Percentiles rank a stretch among this genome's conserved stretches.
Evolutionary conservation across 2,329 filamentous ascomycete species (phyloP).

Genomic region (Grosmannia penicillata): DNA sequence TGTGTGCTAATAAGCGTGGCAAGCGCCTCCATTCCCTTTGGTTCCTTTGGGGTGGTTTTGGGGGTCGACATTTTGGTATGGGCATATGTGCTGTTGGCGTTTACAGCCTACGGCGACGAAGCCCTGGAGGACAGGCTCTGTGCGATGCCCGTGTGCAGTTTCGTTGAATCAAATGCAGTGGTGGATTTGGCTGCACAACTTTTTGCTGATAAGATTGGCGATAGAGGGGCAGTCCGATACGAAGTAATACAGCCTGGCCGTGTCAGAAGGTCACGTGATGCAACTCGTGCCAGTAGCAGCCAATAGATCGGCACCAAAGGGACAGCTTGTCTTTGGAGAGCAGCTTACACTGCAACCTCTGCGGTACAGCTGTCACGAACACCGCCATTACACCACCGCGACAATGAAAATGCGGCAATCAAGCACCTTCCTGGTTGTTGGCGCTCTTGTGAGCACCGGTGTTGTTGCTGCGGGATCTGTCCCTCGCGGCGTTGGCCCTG

Average conservation of each 20-base stretch:
- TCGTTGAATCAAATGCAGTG: no score
- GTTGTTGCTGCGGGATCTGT: constrained; percentile 47
- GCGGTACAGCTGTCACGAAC: not conserved
- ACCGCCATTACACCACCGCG: constrained; percentile 4
- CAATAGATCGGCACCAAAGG: constrained; percentile 6
- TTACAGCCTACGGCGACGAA: no score
- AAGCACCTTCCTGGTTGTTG: constrained; percentile 32
- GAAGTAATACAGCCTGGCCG: no score
- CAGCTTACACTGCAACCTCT: not conserved
- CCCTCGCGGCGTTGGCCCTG: constrained; percentile 75
- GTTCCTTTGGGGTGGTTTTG: constrained; percentile 10
- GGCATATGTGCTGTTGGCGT: no score
- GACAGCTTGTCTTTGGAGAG: constrained; percentile 9
- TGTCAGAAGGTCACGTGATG: constrained; percentile 6
- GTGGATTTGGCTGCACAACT: no score
- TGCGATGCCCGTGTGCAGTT: no score
- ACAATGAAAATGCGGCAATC: constrained; percentile 29
- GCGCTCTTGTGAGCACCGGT: constrained; percentile 31
- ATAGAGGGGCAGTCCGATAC: not conserved
- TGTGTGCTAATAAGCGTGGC: constrained; percentile 23
- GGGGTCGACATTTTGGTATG: not conserved
- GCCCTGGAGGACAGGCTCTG: no score
- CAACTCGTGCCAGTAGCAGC: not conserved
- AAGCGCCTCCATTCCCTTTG: constrained; percentile 19
- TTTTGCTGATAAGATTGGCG: not conserved